These are phyloP conservation scores for Starmerella apicola DNA, from an alignment of 805 yeast genomes.

Conservation along the genomic window DNA sequence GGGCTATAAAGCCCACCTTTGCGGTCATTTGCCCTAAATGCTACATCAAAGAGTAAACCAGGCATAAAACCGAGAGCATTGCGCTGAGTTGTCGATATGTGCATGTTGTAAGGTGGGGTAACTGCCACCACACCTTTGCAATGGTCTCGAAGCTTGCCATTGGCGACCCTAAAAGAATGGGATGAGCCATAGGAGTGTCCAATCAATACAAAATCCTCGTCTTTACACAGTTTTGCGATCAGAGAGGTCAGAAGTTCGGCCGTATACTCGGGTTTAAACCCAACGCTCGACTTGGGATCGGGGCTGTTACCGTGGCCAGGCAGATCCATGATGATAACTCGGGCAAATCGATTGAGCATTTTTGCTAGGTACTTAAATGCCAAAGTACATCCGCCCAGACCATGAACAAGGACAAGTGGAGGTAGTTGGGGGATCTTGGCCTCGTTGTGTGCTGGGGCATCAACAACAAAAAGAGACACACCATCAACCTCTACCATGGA, in stretches of 20 bases:
- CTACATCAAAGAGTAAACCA: slow-evolving; percentile 34
- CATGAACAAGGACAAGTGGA: slow-evolving; percentile 60
- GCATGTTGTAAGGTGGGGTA: slow-evolving; percentile 27
- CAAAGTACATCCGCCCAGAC: slow-evolving; percentile 78
- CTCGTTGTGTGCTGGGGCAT: slow-evolving; percentile 26
- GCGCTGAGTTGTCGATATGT: neutral
- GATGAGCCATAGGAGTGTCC: slow-evolving; percentile 73
- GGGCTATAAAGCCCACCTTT: slow-evolving; percentile 47
- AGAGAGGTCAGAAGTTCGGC: slow-evolving; percentile 11
- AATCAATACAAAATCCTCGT: slow-evolving; percentile 26
- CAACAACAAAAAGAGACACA: slow-evolving; percentile 24
- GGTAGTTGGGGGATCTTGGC: slow-evolving; percentile 35
- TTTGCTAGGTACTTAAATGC: slow-evolving; percentile 70
- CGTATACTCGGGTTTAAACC: slow-evolving; percentile 12
- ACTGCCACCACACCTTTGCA: slow-evolving; percentile 27
- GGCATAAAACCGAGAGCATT: slow-evolving; percentile 5
- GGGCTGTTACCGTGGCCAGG: slow-evolving; percentile 69
- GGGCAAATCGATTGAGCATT: slow-evolving; percentile 47
- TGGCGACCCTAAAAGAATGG: slow-evolving; percentile 27
- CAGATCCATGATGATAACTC: slow-evolving; percentile 59
- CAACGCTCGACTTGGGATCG: slow-evolving; percentile 18
- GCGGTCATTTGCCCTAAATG: slow-evolving; percentile 48
- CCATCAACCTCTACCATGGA: neutral
- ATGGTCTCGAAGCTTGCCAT: slow-evolving; percentile 10
- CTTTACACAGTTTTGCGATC: slow-evolving; percentile 10